Evolutionary conservation across 2,329 filamentous ascomycete genomes (phyloP), one percentile per base, ranked within the genome.

Genomic region (Davidsoniella eucalypti): DNA sequence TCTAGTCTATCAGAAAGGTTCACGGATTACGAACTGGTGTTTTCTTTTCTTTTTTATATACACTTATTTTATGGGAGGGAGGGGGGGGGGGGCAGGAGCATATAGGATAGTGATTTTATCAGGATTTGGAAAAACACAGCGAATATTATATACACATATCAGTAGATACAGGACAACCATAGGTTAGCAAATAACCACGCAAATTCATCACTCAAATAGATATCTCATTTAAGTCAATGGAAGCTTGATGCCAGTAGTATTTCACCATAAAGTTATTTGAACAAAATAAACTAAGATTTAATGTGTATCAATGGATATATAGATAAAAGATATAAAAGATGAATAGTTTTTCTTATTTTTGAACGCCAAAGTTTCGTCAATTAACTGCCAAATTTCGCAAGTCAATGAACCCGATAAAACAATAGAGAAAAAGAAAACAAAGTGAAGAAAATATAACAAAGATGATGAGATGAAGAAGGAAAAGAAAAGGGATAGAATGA

Each of bases 391-490:
- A 5, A 38, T 17, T 47, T 47, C 38, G 33, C 23, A 40, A 23
- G 42, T 39, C 52, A 46, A 37, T 44, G 17, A 44, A 21, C 47
- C 26, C 16, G 41, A 45, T 26, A 45, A 36, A 43, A 49, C 18
- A 43, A 44, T 5, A 36, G 42, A 47, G 17, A 44, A 25, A 26
- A 29, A 8, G 16, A 42, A 43, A 49, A 41, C 12, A 46, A 46
- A 49, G 41, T 21, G 4, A 46, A 40, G 26, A 47, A 47, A 52
- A 39, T 25, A 51, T 21, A 18, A 44, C 33, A 45, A 50, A 38
- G 23, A 39, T 29, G 26, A 41, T 25, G 14, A 9, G 26, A 33
- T 26, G 44, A 45, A 44, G 21, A 18, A 44, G 18, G 39, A 38
- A 33, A 36, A 50, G n/a, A 50, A 18, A 21, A 36, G 17, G 44